phyloP scores from a whole-genome alignment of 805 yeast genomes.

The Lipomyces yamadae region DNA sequence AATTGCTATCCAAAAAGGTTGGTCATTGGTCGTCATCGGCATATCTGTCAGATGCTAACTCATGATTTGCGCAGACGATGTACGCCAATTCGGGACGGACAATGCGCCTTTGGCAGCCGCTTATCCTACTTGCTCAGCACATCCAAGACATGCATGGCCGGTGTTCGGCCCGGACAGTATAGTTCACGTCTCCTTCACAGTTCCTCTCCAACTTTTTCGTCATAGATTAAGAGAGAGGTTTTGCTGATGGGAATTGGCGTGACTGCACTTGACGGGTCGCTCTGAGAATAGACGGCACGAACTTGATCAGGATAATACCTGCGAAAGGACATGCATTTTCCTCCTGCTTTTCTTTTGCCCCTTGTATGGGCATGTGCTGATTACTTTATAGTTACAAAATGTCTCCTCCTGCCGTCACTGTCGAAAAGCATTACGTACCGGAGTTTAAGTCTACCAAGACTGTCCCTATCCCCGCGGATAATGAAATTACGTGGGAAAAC shows the following conservation, averaged over 20 bases:
- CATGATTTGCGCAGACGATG: background rate
- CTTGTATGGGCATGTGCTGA: slow-evolving; percentile 5
- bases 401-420: slow-evolving; percentile 38
- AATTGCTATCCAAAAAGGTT: background rate
- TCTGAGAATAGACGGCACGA: slow-evolving; percentile 52
- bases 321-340: slow-evolving; percentile 50
- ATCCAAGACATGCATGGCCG: slow-evolving; percentile 21
- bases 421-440: slow-evolving; percentile 17
- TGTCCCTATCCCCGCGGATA: slow-evolving; percentile 33
- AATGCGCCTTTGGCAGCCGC: slow-evolving; percentile 6
- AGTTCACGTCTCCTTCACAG: background rate
- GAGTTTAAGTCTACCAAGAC: slow-evolving; percentile 32
- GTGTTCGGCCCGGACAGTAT: slow-evolving; percentile 17
- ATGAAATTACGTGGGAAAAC: slow-evolving; percentile 60
- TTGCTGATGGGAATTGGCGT: background rate
- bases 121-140: background rate
- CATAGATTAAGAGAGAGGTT: background rate
- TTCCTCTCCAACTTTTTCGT: background rate
- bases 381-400: slow-evolving; percentile 12
- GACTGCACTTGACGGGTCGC: slow-evolving; percentile 6
- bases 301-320: slow-evolving; percentile 54
- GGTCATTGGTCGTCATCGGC: background rate
- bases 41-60: background rate
- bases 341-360: slow-evolving; percentile 1
- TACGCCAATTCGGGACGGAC: slow-evolving; percentile 4